Base-by-base conservation (phyloP, 192 early-diverging fungal species). In the Podila verticillata region DNA sequence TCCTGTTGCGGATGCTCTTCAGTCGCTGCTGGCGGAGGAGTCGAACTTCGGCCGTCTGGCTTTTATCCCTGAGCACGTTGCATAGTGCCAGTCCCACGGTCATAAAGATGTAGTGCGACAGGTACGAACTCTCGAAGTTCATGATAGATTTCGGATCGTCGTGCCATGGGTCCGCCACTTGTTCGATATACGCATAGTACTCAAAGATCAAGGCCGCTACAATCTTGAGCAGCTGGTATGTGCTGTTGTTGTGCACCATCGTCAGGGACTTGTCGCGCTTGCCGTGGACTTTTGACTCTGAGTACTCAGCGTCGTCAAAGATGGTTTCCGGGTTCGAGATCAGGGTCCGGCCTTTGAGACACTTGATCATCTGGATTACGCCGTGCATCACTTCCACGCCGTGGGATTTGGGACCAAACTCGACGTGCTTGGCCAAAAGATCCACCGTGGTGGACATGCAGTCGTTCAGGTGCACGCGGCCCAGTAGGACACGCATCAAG, bases 351-450 rank as follows among this genome's bases (percentile, higher is more conserved):
- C 77, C 77, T 30, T 68, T 80, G 65, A 80, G 66, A 34, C 70
- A 72, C 66, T 80, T 80, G 31, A 80, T 72, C 59, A 80, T 57
- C 30, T 80, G 77, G 4, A 80, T 35, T 5, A 80, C 56, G 12
- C 77, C 77, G 17, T 80, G 77, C 77, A 80, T 80, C 22, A 72
- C 77, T 20, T 80, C 70, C 15, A 80, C 66, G n/a, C 77, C 77
- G 29, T 80, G 77, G 9, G 77, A 80, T 13, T 80, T 80, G 9
- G 77, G 66, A 20, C 69, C 77, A 48, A 80, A 72, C 48, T 80
- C 77, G 36, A 68, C 57, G 22, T 72, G 77, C 47, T 72, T 80
- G n/a, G 70, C 31, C 19, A 80, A 48, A 20, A 72, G 39, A 8
- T 80, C 77, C 8, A 72, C 57, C 0, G 77, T 80, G 17, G 70